Evolutionary conservation across 2,329 filamentous ascomycete species (phyloP), one percentile per base, ranked within the genome.

Genomic region (Colletotrichum neosansevieriae): DNA sequence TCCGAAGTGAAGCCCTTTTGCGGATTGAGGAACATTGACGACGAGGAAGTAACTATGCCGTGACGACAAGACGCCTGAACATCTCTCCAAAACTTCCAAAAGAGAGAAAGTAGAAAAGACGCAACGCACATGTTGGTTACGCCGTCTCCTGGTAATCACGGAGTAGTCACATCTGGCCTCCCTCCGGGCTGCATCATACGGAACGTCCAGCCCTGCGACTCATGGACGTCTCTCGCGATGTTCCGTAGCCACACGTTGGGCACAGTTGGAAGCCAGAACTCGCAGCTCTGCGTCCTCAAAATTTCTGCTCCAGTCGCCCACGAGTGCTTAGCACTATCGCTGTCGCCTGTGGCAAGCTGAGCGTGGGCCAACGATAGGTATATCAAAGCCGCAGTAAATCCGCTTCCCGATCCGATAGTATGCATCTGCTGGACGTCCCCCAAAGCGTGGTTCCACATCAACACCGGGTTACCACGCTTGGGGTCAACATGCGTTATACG

Each of bases 121-220:
- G 21, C 4, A 51, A 34, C n/a, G n/a, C 29, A 51, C 29, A 29
- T n/a, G 11, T 29, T 29, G 7, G 2, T 29, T 9, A 9, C 1
- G 6, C 6, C 2, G 29, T 29, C 29, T 29, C 29, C 24, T 24
- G 4, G 12, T 53, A 15, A 32, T 53, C 49, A 53, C 24, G 49
- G 49, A 32, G 29, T 32, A 12, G 29, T 53, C 12, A 59, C 38
- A 47, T 76, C 74, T 6, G 73, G 74, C 11, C 70, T 75, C 0
- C 75, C 76, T 0, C 74, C 73, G 0, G 76, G 77, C n/a, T 77
- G 63, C 73, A 77, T 78, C 38, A 78, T 76, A 0, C 75, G 70
- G n/a, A 79, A 71, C 1, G 73, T 71, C 77, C 77, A 79, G 0
- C 74, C 74, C 21, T 75, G 72, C 0, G 51, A 29, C 24, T 76